Evolutionary conservation across 2,329 filamentous ascomycete species (phyloP).

Genomic region (Fusarium xylarioides): DNA sequence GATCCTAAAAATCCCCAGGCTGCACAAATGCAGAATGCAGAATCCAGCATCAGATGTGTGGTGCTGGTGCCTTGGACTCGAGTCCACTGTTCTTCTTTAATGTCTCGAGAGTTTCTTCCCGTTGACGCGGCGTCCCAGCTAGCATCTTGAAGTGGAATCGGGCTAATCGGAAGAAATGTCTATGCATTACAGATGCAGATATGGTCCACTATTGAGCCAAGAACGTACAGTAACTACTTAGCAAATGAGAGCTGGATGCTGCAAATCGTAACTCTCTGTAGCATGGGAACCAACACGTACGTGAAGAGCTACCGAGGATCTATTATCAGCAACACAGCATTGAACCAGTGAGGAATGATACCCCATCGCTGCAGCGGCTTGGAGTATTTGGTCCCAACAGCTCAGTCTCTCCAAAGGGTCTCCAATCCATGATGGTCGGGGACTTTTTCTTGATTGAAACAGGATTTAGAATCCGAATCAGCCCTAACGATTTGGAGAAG

Average conservation of each 20-base stretch:
- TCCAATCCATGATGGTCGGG: constrained; percentile 17
- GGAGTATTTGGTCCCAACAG: not conserved
- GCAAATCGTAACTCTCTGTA: constrained; percentile 23
- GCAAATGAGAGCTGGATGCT: constrained; percentile 30
- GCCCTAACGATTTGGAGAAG: constrained; percentile 38
- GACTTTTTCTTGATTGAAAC: constrained; percentile 17
- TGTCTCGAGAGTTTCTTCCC: constrained; percentile 21
- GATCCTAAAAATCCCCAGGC: constrained; percentile 33
- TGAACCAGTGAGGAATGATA: constrained; percentile 1
- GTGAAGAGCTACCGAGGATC: constrained; percentile 7
- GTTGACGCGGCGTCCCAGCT: constrained; percentile 9
- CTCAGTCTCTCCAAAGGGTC: constrained; percentile 9
- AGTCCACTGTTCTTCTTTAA: constrained; percentile 25
- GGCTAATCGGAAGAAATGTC: constrained; percentile 20
- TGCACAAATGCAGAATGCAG: constrained; percentile 35
- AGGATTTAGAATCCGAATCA: constrained; percentile 20
- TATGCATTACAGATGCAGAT: constrained; percentile 21
- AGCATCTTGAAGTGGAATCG: constrained; percentile 21
- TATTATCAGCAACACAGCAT: not conserved
- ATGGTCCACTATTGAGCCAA: constrained; percentile 34
- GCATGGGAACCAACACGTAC: constrained; percentile 13
- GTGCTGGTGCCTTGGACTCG: constrained; percentile 33
- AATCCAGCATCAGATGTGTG: constrained; percentile 25
- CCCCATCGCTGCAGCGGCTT: not conserved
- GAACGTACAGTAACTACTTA: constrained; percentile 10